Evolutionary conservation across 1,284 basidiomycete genomes (phyloP).

Genomic region (Chalciporus sp.): DNA sequence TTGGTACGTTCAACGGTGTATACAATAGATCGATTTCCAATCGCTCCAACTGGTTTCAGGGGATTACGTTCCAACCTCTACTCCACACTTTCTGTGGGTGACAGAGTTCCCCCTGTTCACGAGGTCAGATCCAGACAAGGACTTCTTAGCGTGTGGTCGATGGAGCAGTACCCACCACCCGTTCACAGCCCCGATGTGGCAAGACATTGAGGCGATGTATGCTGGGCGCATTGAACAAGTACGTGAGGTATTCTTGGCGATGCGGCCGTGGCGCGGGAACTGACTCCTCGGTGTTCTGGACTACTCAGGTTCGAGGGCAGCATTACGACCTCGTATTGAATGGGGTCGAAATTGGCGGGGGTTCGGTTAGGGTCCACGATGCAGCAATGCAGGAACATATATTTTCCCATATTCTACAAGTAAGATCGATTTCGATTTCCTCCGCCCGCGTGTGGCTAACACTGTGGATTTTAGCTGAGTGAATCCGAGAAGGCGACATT

Average conservation of each 20-base stretch:
- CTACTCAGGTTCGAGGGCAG: constrained; percentile 80
- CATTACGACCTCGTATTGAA: constrained; percentile 98
- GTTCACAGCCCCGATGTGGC: constrained; percentile 93
- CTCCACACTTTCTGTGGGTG: constrained; percentile 91
- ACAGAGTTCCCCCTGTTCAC: constrained; percentile 97
- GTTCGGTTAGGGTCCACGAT: constrained; percentile 92
- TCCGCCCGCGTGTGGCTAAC: constrained; percentile 3
- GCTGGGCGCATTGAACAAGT: constrained; percentile 68
- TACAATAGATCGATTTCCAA: neutral
- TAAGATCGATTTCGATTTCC: constrained; percentile 34
- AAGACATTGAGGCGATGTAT: constrained; percentile 79
- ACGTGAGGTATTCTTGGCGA: constrained; percentile 25
- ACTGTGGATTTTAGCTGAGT: constrained; percentile 55
- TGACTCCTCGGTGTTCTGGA: constrained; percentile 8
- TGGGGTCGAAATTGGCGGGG: constrained; percentile 92
- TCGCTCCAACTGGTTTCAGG: constrained; percentile 41
- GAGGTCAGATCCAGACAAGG: constrained; percentile 85
- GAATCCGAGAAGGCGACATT: constrained; percentile 78
- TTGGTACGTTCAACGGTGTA: constrained; percentile 48
- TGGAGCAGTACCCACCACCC: constrained; percentile 95
- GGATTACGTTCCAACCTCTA: constrained; percentile 50
- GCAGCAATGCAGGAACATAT: constrained; percentile 83
- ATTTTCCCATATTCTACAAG: constrained; percentile 78
- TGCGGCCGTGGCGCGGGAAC: constrained; percentile 4
- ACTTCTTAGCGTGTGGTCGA: constrained; percentile 78